Evolutionary conservation across 805 yeast species (phyloP), one percentile per base, ranked within the genome.

Genomic region (Metschnikowia peoriensis): DNA sequence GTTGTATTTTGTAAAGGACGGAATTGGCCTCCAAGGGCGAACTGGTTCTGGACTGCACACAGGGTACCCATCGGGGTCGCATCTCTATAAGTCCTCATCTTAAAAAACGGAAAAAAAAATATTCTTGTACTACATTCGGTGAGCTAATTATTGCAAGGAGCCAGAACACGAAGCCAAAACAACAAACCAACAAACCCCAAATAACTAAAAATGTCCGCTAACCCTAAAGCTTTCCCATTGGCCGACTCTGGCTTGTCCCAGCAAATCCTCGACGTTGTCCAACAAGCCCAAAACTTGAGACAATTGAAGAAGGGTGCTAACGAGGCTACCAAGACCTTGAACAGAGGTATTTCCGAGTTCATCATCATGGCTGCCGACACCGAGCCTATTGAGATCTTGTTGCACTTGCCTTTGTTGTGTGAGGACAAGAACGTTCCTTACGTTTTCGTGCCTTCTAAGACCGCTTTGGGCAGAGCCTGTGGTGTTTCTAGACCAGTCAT

Each of bases 361-460:
- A 92, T 93, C 76, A 89, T 93, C 79, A 90, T 94, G 97, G 99
- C 99, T 62, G 99, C 99, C 66, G 99, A 94, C 73, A 91, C 99
- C 67, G 97, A 92, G 78, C 99, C 99, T 67, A 92, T 94, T 70
- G 99, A 94, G 81, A 93, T 94, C 75, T 85, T 94, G 70, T 84
- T 94, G 76, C 99, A 94, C 74, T 83, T 94, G 74, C 99, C 99
- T 47, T 83, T 94, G 67, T 82, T 94, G 67, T 94, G 99, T 78
- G 99, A 94, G 80, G 99, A 94, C 79, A 94, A 94, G 84, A 94
- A 94, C 81, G 99, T 94, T 63, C 97, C 99, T 60, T 94, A 94
- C 81, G 98, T 94, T 60, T 94, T 94, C 64, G 98, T 94, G 62
- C 97, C 99, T 63, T 91, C 97, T 65, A 93, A 94, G 83, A 85